These are phyloP conservation scores for Solanum etuberosum DNA, from an alignment of 257 asterid species.

Conservation along the genomic window DNA sequence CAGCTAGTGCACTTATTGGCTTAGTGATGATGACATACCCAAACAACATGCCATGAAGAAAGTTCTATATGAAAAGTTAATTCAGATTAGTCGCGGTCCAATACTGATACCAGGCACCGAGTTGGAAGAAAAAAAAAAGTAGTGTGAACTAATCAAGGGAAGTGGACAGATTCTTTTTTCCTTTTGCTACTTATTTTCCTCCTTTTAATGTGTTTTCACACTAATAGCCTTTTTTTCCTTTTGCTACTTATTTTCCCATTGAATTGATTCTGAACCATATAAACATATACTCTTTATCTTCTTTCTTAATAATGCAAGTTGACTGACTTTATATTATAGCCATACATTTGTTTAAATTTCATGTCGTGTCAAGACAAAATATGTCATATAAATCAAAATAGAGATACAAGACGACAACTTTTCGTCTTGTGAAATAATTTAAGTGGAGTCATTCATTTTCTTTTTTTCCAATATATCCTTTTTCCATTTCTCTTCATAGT, in stretches of 20 bases:
- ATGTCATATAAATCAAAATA: background rate
- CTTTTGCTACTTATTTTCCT: background rate
- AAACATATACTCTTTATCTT: background rate
- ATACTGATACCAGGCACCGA: rapidly evolving
- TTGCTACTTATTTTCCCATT: background rate
- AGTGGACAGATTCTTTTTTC: background rate
- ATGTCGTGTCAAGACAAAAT: background rate
- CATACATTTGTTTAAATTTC: background rate
- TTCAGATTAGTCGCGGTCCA: no score
- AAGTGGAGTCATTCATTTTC: background rate
- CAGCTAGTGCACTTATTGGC: background rate
- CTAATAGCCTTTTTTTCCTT: background rate
- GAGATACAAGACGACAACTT: background rate
- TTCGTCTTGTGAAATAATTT: background rate
- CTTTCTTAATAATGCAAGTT: background rate
- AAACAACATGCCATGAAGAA: background rate
- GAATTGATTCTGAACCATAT: background rate
- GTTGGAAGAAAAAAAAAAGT: background rate
- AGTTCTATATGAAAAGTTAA: background rate
- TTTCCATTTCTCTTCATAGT: background rate
- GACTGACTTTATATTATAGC: background rate
- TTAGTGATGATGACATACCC: no score
- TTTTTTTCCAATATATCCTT: background rate
- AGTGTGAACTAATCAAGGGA: background rate
- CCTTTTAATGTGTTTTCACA: background rate